phyloP scores from a whole-genome alignment of 169 alveolate genomes.

The Eimeria zaria region DNA sequence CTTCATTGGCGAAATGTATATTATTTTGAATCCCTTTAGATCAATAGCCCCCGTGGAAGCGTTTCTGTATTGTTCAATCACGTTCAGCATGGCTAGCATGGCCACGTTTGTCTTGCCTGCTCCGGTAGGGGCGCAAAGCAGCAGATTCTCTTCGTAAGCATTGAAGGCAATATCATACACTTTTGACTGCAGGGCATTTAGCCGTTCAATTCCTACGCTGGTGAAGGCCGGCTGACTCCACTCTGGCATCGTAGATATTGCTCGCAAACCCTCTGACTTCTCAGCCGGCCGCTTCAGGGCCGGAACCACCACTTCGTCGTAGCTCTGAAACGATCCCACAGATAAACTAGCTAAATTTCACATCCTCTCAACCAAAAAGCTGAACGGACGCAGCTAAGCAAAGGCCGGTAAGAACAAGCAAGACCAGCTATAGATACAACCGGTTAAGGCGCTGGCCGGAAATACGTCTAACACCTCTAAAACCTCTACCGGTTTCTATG shows the following conservation, averaged over 20 bases:
- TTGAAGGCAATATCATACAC: constrained; percentile 97
- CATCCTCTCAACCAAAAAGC: neutral
- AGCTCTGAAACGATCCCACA: constrained; percentile 47
- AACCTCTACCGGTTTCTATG: neutral
- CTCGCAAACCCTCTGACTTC: constrained; percentile 37
- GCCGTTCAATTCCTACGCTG: constrained; percentile 88
- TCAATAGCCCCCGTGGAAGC: constrained; percentile 88
- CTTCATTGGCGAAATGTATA: constrained; percentile 99
- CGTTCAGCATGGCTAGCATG: constrained; percentile 98
- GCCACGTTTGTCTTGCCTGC: constrained; percentile 99
- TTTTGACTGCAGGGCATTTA: constrained; percentile 98
- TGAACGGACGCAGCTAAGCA: neutral
- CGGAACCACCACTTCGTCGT: constrained; percentile 93
- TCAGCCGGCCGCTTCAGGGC: constrained; percentile 86
- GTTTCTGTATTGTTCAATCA: constrained; percentile 89
- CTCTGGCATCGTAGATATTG: constrained; percentile 94
- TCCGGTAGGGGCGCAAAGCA: constrained; percentile 99
- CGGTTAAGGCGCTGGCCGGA: neutral
- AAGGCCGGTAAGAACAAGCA: constrained; percentile 7
- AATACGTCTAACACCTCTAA: neutral
- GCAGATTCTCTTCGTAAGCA: constrained; percentile 97
- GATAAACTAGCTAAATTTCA: neutral
- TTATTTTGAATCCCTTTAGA: constrained; percentile 96
- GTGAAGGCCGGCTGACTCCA: constrained; percentile 98
- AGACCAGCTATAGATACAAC: neutral